Evolutionary conservation across 106 monocot species (phyloP).

Genomic region (Dendrobium huoshanense): DNA sequence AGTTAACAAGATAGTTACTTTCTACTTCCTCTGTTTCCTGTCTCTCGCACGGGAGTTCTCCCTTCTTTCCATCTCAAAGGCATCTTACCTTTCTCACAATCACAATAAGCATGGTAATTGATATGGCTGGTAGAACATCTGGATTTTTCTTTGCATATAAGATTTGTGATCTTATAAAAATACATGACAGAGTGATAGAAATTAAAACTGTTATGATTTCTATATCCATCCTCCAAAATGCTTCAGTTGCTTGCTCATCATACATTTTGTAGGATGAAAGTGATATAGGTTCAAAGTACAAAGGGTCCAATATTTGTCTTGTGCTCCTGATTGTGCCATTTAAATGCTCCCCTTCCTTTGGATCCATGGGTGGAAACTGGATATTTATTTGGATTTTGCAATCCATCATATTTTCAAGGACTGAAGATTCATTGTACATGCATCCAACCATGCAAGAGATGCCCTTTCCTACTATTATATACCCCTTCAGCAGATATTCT

Average conservation of each 20-base stretch:
- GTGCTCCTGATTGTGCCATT: slow-evolving; percentile 44
- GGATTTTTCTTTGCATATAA: slow-evolving; percentile 37
- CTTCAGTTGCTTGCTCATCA: neutral
- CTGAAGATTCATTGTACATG: neutral
- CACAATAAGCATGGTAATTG: slow-evolving; percentile 51
- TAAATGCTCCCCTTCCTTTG: slow-evolving; percentile 5
- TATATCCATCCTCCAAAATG: slow-evolving; percentile 40
- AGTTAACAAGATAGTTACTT: too few species aligned
- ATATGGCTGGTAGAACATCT: slow-evolving; percentile 42
- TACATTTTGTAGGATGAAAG: slow-evolving; percentile 41
- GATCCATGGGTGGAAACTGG: slow-evolving; percentile 33
- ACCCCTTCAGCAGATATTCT: slow-evolving; percentile 68
- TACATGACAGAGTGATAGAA: slow-evolving; percentile 48
- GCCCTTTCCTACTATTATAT: slow-evolving; percentile 35
- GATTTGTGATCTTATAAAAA: slow-evolving; percentile 45
- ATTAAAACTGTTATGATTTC: slow-evolving; percentile 48
- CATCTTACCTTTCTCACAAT: too few species aligned
- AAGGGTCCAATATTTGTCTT: slow-evolving; percentile 31
- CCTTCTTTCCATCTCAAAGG: too few species aligned
- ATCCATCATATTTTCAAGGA: slow-evolving; percentile 18
- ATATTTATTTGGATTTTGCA: slow-evolving; percentile 46
- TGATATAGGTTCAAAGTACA: slow-evolving; percentile 43
- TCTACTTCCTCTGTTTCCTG: too few species aligned
- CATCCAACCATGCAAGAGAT: slow-evolving; percentile 65
- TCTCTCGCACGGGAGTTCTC: too few species aligned